Evolutionary conservation across 2,329 filamentous ascomycete species (phyloP).

Genomic region (Aspergillus arachidicola): DNA sequence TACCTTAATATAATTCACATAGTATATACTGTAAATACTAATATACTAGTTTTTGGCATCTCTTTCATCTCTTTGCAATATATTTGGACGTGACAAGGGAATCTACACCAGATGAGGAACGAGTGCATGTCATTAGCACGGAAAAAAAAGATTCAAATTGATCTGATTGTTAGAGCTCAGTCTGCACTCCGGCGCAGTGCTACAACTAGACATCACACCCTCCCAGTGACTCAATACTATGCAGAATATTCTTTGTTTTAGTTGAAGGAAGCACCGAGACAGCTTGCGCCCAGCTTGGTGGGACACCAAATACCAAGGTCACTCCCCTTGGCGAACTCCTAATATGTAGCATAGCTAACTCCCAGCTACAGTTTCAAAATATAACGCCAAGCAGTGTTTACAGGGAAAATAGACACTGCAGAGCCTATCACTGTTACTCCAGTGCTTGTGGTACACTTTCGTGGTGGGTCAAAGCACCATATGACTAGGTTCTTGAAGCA

Average conservation of each 20-base stretch:
- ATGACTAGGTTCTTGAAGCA: neutral
- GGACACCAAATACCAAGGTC: neutral
- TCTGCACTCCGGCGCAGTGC: neutral
- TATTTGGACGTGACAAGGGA: neutral
- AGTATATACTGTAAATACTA: neutral
- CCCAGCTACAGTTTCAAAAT: neutral
- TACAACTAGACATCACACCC: neutral
- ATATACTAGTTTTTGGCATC: neutral
- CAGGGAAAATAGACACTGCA: neutral
- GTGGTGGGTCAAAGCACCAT: slow-evolving; percentile 1
- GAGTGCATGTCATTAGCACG: neutral
- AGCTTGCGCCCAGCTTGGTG: neutral
- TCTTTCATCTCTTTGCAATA: neutral
- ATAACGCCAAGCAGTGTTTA: neutral
- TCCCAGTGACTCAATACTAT: neutral
- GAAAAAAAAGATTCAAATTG: neutral
- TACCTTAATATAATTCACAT: neutral
- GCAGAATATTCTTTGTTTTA: neutral
- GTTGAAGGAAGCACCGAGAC: neutral
- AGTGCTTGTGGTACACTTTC: neutral
- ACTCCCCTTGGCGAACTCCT: neutral
- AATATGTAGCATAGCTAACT: neutral
- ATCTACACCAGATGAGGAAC: neutral
- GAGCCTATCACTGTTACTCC: neutral
- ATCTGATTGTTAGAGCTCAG: neutral